Conservation (phyloP, 2,329 filamentous ascomycete genomes). For the Colletotrichum higginsianum region DNA sequence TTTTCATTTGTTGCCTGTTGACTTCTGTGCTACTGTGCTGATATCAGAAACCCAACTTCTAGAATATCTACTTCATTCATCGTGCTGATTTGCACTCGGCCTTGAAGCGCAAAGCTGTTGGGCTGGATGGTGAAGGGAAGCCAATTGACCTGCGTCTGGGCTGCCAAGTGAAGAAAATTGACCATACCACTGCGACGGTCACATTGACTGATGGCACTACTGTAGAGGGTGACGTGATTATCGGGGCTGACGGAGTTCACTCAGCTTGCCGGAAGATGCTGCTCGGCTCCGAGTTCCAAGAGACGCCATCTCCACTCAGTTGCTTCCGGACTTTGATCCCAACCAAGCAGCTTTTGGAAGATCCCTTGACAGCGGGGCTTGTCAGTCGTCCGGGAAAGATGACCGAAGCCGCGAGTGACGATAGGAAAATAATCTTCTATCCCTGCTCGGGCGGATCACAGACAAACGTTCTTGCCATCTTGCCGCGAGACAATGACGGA, state of each 20-base stretch:
- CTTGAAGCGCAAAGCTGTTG: not conserved
- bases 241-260: not conserved
- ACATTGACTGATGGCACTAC: not conserved
- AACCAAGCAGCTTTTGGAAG: not conserved
- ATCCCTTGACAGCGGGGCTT: not conserved
- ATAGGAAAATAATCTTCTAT: not conserved
- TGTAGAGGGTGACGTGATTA: not conserved
- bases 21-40: no score
- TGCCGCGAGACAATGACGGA: no score
- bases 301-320: not conserved
- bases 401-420: no score
- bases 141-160: not conserved
- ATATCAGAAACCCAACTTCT: not conserved
- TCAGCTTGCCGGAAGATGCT: not conserved
- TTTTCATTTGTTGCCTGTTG: no score
- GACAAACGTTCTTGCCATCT: not conserved
- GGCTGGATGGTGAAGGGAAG: not conserved
- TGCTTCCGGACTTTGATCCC: not conserved
- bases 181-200: not conserved
- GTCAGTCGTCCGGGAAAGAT: not conserved
- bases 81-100: not conserved
- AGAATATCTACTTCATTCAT: conserved; percentile 1
- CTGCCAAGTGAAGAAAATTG: not conserved
- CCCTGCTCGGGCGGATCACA: not conserved
- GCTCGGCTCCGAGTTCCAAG: not conserved